A percentile compares a stretch with the other conserved stretches of the same genome.
phyloP scores from a whole-genome alignment of 805 yeast species.

The Pichia insulana region DNA sequence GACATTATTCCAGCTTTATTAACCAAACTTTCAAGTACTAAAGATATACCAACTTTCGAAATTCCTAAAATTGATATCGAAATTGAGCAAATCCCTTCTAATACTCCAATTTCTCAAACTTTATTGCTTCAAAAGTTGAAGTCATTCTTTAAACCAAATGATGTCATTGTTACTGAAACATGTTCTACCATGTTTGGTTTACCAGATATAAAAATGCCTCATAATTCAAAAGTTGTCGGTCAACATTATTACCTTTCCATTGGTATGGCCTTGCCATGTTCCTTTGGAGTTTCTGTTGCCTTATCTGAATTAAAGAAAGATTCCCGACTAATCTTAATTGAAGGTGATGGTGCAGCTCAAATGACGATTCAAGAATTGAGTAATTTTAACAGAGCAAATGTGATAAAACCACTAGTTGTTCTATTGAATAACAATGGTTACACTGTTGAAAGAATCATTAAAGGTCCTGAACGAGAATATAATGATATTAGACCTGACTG shows the following conservation, averaged over 20 bases:
- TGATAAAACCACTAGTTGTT: conserved; percentile 62
- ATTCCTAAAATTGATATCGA: conserved; percentile 8
- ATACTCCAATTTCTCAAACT: conserved; percentile 39
- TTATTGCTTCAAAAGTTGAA: conserved; percentile 34
- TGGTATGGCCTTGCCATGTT: conserved; percentile 82
- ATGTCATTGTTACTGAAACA: conserved; percentile 71
- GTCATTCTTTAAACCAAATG: conserved; percentile 39
- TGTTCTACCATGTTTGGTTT: conserved; percentile 77
- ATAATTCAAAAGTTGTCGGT: conserved; percentile 41
- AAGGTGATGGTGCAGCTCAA: conserved; percentile 94
- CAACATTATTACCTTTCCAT: conserved; percentile 79
- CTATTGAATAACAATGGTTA: conserved; percentile 81
- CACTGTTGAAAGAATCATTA: conserved; percentile 80
- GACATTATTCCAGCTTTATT: conserved; percentile 38
- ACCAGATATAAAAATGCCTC: conserved; percentile 57
- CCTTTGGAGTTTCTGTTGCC: conserved; percentile 76
- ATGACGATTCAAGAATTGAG: conserved; percentile 78
- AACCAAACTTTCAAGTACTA: conserved; percentile 24
- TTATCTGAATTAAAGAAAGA: conserved; percentile 41
- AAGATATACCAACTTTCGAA: conserved; percentile 7
- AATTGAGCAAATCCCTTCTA: conserved; percentile 19
- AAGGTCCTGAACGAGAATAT: conserved; percentile 67
- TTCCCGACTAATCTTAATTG: conserved; percentile 55
- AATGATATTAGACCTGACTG: conserved; percentile 77
- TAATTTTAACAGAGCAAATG: conserved; percentile 34